Evolutionary conservation across 495 filamentous ascomycete species (phyloP).

Genomic region (Echria macrotheca): DNA sequence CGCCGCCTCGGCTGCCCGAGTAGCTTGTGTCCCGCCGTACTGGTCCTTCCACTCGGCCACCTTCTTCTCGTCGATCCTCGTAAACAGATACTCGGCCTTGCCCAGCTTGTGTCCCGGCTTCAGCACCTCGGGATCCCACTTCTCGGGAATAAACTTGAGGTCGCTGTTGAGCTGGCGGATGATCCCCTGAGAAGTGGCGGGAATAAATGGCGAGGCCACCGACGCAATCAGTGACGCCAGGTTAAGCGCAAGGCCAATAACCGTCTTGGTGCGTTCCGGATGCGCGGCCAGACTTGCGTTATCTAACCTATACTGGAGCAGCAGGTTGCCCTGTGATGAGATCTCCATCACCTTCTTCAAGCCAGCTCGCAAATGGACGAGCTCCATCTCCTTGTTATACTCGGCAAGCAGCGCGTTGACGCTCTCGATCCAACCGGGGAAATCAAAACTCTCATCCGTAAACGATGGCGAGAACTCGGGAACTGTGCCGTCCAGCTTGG

Average conservation of each 20-base stretch:
- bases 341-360: slow-evolving; percentile 57
- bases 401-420: slow-evolving; percentile 58
- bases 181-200: slow-evolving; percentile 69
- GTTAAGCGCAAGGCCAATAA: slow-evolving; percentile 78
- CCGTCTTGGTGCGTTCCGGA: slow-evolving; percentile 67
- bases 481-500: slow-evolving; percentile 62
- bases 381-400: slow-evolving; percentile 69
- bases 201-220: slow-evolving; percentile 78
- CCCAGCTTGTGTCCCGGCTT: slow-evolving; percentile 75
- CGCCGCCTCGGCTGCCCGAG: slow-evolving; percentile 45
- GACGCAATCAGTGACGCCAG: slow-evolving; percentile 74
- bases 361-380: slow-evolving; percentile 69
- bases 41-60: slow-evolving; percentile 72
- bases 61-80: slow-evolving; percentile 75
- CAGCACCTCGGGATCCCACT: slow-evolving; percentile 57
- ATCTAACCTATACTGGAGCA: slow-evolving; percentile 81
- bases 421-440: slow-evolving; percentile 39
- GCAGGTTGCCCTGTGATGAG: slow-evolving; percentile 56
- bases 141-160: slow-evolving; percentile 58
- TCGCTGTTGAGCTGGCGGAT: slow-evolving; percentile 61
- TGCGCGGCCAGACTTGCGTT: slow-evolving; percentile 64
- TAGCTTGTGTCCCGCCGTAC: slow-evolving; percentile 71
- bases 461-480: slow-evolving; percentile 60
- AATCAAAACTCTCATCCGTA: slow-evolving; percentile 45
- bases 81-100: slow-evolving; percentile 76